These are phyloP conservation scores for Kodamaea restingae DNA, from an alignment of 805 yeast species.

Conservation along the genomic window DNA sequence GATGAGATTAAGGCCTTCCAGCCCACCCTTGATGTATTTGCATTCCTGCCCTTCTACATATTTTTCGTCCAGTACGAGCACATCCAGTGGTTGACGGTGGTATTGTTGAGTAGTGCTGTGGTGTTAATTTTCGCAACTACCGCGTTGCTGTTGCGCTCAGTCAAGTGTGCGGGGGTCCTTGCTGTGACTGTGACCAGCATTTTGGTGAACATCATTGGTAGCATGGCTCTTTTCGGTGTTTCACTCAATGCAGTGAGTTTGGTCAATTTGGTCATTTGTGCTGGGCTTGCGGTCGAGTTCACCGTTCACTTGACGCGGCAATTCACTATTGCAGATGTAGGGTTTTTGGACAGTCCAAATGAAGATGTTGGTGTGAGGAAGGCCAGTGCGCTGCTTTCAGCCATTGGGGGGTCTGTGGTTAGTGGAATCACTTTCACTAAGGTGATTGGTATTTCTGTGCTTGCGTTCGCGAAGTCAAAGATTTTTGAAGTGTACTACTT, in stretches of 20 bases:
- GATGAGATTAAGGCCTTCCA: conserved; percentile 44
- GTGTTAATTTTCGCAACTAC: conserved; percentile 66
- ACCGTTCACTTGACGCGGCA: conserved; percentile 84
- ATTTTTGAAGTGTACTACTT: conserved; percentile 91
- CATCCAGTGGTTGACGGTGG: conserved; percentile 55
- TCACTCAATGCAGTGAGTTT: conserved; percentile 84
- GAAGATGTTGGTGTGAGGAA: conserved; percentile 15
- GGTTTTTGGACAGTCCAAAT: conserved; percentile 6
- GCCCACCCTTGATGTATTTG: conserved; percentile 56
- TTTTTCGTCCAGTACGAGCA: conserved; percentile 85
- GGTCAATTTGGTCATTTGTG: conserved; percentile 88
- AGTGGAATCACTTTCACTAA: conserved; percentile 90
- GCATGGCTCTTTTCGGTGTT: conserved; percentile 70
- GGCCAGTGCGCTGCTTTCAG: conserved; percentile 58
- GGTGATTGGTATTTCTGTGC: conserved; percentile 77
- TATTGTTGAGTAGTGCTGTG: conserved; percentile 47
- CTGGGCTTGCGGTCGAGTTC: conserved; percentile 91
- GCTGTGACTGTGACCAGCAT: conserved; percentile 59
- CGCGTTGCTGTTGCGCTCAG: conserved; percentile 27
- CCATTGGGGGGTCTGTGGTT: conserved; percentile 86
- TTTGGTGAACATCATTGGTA: conserved; percentile 70
- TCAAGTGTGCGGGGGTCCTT: conserved; percentile 33
- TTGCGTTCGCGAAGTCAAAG: conserved; percentile 82
- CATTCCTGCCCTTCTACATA: conserved; percentile 90
- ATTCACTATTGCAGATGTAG: conserved; percentile 40